Base-by-base conservation (phyloP, 257 asterid genomes). In the Salvia splendens region DNA sequence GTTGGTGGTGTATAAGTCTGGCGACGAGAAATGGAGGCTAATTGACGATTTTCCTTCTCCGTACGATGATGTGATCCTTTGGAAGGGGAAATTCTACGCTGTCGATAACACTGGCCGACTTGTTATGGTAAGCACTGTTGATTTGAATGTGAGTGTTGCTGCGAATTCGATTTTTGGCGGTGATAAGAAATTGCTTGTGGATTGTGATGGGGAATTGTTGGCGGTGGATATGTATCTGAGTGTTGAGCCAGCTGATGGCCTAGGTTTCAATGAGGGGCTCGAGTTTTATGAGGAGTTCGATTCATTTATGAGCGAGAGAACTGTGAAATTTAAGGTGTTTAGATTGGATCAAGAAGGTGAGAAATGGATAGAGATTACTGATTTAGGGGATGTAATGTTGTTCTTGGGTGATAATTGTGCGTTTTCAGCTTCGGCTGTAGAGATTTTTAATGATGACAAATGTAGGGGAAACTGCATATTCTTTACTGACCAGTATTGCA, bases 141-240 rank as follows among this genome's bases (percentile, higher is more conserved):
- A 67, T 63, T 79, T 86, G 49, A 75, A 28, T 42, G 80, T 86
- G 70, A 73, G 72, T 28, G 57, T 40, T 5, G 85, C 81, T 38
- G 92, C 92, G 0, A 36, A 68, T n/a, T 50, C 95, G 0, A 73
- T 84, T 14, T 78, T 51, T 28, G 95, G 95, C n/a, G 95, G 96
- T 43, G 95, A 90, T 65, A 89, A 82, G 91, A 93, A 90, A 83
- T 88, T 80, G 65, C 80, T 93, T 11, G 90, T 93, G 76, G 86
- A 79, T 52, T 84, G 84, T 3, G 75, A 74, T 45, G 95, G 87
- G 46, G 88, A 83, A 33, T 65, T 90, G 79, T n/a, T 90, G 80
- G 59, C 86, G 50, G 95, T 88, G 11, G 96, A 86, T 71, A 85
- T 77, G 87, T 86, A 85, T 72, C 62, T 86, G 82, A 82, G 86